Base-by-base conservation (phyloP, 2,329 filamentous ascomycete genomes). In the Venturia asperata region DNA sequence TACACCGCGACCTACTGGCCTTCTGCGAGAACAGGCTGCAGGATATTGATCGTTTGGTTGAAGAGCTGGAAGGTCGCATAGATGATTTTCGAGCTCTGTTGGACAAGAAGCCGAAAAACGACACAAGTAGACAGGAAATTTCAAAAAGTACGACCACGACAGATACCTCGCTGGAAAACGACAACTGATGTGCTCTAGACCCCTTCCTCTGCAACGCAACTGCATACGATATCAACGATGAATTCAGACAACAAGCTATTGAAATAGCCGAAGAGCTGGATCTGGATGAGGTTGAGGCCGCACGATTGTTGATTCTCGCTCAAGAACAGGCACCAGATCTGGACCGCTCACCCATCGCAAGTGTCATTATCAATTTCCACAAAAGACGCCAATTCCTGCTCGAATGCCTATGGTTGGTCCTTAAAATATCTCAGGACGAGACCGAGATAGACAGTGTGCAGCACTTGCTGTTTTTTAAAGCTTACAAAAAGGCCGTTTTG, bases 191-290 rank as follows among this genome's bases (percentile, higher is more conserved):
- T 37, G n/a, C n/a, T 5, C 52, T 37, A 58, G 52, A 19, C 19
- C 52, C 52, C 24, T 37, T 58, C 17, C 15, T 10, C 52, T 58
- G 30, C 30, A 84, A 85, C 70, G 88, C 87, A 68, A 83, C 85
- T 42, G 85, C 92, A 71, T 97, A 91, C 75, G 80, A 83, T 27
- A 81, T 99, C 78, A 97, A 96, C 76, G 84, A 90, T 65, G 87
- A 91, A 68, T 97, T 99, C 76, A 87, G 93, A 72, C 88, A 96
- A 75, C 86, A 88, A 70, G 85, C 87, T 30, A 81, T 96, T 41
- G 85, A 91, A 70, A 81, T 99, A 45, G 90, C 93, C 65, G 92
- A 97, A 75, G 90, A 91, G 70, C 81, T 97, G 67, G 87, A 96
- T 71, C 81, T 99, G 63, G 92, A 99, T 77, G 95, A 99, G 76